Evolutionary conservation across 2,329 filamentous ascomycete species (phyloP), one percentile per base, ranked within the genome.

Genomic region (Fusarium lateritium): DNA sequence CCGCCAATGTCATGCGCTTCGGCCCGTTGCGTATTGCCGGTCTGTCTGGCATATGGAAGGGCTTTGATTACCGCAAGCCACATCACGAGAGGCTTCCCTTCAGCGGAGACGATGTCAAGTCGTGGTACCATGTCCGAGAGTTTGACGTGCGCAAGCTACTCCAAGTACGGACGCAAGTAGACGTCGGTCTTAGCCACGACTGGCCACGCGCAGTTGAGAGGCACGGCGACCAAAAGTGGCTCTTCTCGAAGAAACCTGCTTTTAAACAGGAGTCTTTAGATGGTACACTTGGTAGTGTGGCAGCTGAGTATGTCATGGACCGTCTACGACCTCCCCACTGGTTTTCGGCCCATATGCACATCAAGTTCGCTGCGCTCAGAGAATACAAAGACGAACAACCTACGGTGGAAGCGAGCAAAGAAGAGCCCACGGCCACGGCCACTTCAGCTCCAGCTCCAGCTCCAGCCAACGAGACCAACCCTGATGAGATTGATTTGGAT

Each of bases 1-100:
- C 94, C 34, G 94, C 96, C 62, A 98, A 97, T 76, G 91, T 99
- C 10, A 78, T 99, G 40, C 90, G 91, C 19, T 84, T 97, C 33
- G 95, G 95, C 0, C 91, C 93, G 2, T 82, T 99, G 49, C 90
- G 96, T 22, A 97, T 99, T 65, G 93, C 94, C 36, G 95, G 92
- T 7, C 84, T 98, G 78, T 96, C 93, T 54, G 96, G 96, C 7
- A 99, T 99, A 68, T 99, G 93, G 92, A 98, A 98, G 79, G 92
- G 90, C 3, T 92, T 91, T 74, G 91, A 98, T 80, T 99, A 97
- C 80, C 88, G 88, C 65, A 94, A 92, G 77, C 84, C 91, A 11
- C 95, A 98, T 76, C 87, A 89, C 69, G 96, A 99, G 81, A 87
- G 94, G 17, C 82, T 99, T 6, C 96, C 96, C 0, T 98, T 97